Base-by-base conservation (phyloP, 1,284 basidiomycete species). In the Ustilago tritici region DNA sequence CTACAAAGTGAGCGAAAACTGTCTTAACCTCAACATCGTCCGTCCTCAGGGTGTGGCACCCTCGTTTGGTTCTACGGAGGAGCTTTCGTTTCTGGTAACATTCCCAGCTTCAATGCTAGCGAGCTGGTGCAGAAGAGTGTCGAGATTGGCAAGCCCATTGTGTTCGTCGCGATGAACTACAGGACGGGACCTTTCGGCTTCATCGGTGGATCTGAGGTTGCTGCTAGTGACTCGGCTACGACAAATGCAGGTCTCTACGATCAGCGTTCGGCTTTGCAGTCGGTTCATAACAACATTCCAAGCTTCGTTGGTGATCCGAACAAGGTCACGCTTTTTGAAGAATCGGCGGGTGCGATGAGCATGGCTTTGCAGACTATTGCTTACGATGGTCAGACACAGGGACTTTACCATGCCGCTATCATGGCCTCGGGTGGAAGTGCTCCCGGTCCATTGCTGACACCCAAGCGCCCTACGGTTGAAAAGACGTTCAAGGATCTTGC, bases 91-190 rank as follows among this genome's bases (percentile, higher is more conserved):
- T 14, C 32, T 32, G 77, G 77, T 10, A 57, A 46, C 49, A 61
- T 61, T 6, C 58, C 65, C 0, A 8, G 23, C 14, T 73, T 64
- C 61, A 76, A 80, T 34, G 76, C 70, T 6, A 80, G 70, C 54
- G 61, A 74, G 32, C 54, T 82, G 32, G 68, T 82, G 54, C 56
- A 71, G 32, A 56, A 62, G 56, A 62, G 65, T 23, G 67, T 68
- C 17, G 54, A 62, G 36, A 54, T 69, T 10, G 69, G 70, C 28
- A 73, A 79, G 35, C 81, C 81, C 7, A 72, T 82, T 34, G 61
- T 82, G 7, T 72, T 71, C 54, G 79, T 74, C 12, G 62, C 74
- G 9, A 55, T 77, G 41, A 81, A 76, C 62, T 82, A 81, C 57
- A 64, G 81, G 6, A 36, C 78, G 7, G 74, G 73, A 32, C 66